Base-by-base conservation (phyloP, 2,329 filamentous ascomycete genomes). In the Diaporthe caulivora region DNA sequence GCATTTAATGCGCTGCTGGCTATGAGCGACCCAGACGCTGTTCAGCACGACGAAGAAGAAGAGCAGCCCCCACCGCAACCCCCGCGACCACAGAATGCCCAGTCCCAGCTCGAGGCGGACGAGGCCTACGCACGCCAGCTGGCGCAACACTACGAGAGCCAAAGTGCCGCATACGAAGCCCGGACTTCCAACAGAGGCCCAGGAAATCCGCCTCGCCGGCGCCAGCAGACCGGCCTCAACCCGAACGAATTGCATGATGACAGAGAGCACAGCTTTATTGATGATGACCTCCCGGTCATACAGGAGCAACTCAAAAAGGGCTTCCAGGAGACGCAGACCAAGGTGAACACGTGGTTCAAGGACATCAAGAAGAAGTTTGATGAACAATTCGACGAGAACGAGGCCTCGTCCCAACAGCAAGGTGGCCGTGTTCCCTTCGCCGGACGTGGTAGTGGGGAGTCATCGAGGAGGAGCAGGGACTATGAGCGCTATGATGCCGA, bases 401-500 rank as follows among this genome's bases (percentile, higher is more conserved):
- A 92, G 71, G 89, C 90, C 53, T 87, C 80, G 62, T 82, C 84
- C 29, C 74, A 75, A n/a, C 74, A 68, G 34, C 80, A 80, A n/a
- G 77, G 76, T n/a, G 81, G 83, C 75, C 68, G 68, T 31, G 55
- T 31, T 42, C 82, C 78, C 40, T 79, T 77, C 68, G 84, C 85
- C 71, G 82, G 80, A 31, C 84, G 91, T 74, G 88, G 89, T 68
- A 91, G 88, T 71, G 90, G 89, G 17, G 92, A 94, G 76, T 83
- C 87, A 60, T 88, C 88, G 75, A 88, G 93, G 78, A 90, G 93
- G 78, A 98, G 95, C 81, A 93, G 93, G 53, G 96, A 98, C 81
- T 95, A 95, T 76, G 93, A 95, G 78, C 92, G 95, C 72, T 99
- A 99, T 80, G 97, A 99, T 82, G 95, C 95, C 37, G 97, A 99